These are phyloP conservation scores for Microcyclospora tardicrescens DNA, from an alignment of 2,329 filamentous ascomycete species.

Conservation along the genomic window DNA sequence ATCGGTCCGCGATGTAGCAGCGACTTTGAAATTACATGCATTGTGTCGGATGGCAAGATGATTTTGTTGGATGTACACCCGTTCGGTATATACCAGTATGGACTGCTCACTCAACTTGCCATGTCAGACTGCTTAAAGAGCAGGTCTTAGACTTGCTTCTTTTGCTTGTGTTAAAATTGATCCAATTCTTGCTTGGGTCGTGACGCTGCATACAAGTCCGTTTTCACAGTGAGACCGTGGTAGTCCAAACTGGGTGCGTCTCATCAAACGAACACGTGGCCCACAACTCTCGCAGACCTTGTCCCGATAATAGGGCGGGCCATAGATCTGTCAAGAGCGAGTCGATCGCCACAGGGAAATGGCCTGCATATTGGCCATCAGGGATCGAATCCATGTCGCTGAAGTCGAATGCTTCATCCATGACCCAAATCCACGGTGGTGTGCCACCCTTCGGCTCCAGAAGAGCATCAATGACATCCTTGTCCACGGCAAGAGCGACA, in stretches of 20 bases:
- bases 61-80: no score
- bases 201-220: no score
- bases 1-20: no score
- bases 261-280: conserved; percentile 1
- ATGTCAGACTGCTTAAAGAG: no score
- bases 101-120: no score
- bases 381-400: neutral
- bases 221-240: no score
- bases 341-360: conserved; percentile 1
- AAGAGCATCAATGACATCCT: neutral
- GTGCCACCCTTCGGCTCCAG: neutral
- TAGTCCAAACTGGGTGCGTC: neutral
- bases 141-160: no score
- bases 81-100: no score
- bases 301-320: neutral
- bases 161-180: no score
- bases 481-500: neutral
- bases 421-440: conserved; percentile 1
- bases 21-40: no score
- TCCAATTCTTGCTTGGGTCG: no score
- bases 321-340: neutral
- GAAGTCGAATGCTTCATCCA: neutral
- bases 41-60: no score
- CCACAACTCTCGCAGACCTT: neutral
- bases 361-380: neutral